A percentile compares a stretch with the other conserved stretches of the same genome.
phyloP scores from a whole-genome alignment of 2,329 filamentous ascomycete genomes.

The Parafenestella ontariensis region DNA sequence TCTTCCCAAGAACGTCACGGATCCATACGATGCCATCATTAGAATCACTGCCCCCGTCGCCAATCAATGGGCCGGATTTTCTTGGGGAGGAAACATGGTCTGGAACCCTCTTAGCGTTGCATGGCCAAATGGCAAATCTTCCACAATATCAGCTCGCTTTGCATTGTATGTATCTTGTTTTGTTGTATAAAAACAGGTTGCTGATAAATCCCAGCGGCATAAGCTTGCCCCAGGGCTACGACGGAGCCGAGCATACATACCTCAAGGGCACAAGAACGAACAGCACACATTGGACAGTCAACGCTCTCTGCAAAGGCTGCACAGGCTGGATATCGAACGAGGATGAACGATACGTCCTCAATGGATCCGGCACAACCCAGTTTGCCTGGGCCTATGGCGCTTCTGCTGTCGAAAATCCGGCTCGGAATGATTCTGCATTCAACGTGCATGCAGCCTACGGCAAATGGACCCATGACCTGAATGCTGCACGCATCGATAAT shows the following conservation, averaged over 20 bases:
- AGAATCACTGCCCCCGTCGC: conserved; percentile 35
- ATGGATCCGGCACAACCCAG: conserved; percentile 33
- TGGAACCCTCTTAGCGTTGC: conserved; percentile 44
- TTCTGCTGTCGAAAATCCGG: conserved; percentile 34
- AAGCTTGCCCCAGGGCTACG: conserved; percentile 35
- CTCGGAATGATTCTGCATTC: conserved; percentile 41
- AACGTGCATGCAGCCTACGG: conserved; percentile 40
- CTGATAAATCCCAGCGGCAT: conserved; percentile 35
- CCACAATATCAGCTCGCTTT: conserved; percentile 38
- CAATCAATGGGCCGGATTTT: conserved; percentile 39
- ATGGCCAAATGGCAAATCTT: conserved; percentile 39
- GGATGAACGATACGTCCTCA: conserved; percentile 33
- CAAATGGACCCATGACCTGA: conserved; percentile 43
- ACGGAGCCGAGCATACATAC: conserved; percentile 34
- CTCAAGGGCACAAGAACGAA: conserved; percentile 41
- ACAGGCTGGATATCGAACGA: conserved; percentile 40
- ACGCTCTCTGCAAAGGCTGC: conserved; percentile 39
- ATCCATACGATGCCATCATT: conserved; percentile 44
- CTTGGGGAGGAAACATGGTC: conserved; percentile 44
- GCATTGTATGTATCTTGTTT: conserved; percentile 33
- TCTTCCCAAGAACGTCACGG: conserved; percentile 35
- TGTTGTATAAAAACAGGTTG: not conserved
- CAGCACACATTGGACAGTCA: conserved; percentile 43
- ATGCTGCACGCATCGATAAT: conserved; percentile 39
- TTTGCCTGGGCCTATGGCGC: conserved; percentile 44